Base-by-base conservation (phyloP, 2,329 filamentous ascomycete species). In the Trichoderma lentiforme region DNA sequence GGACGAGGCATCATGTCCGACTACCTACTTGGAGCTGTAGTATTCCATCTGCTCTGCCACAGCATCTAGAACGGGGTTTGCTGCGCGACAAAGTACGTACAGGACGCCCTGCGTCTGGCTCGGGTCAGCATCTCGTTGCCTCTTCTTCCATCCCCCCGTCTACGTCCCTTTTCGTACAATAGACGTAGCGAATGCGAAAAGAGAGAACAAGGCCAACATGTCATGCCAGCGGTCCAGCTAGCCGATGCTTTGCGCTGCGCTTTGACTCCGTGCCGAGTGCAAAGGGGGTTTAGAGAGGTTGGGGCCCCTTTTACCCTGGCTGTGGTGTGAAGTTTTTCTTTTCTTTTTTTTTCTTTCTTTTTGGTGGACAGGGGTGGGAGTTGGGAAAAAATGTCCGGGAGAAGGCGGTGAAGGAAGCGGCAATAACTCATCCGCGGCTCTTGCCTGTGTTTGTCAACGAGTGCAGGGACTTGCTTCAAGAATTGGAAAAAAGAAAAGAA, bases 1-100 rank as follows among this genome's bases (percentile, higher is more conserved):
- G 21, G 47, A 24, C 47, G 30, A 26, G 62, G 28, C 28, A 64
- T 32, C 47, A 24, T 14, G n/a, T 24, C 11, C 47, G n/a, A 24
- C n/a, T 53, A 14, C 47, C 47, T 6, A 6, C 47, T 53, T 7
- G 39, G 39, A 43, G 39, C 15, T n/a, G n/a, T 53, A 51, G 53
- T 24, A 60, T 47, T 60, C 24, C 56, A 34, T 60, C 18, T 67
- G 64, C 47, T 60, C 34, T 26, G 14, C 28, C 34, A 32, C 65
- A 57, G 64, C 64, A 67, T 67, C 51, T 61, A 47, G 57, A 62
- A 70, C 66, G 66, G 66, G 66, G 53, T 70, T 70, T 62, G 34
- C 66, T 71, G 69, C 69, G 62, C 32, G 69, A 65, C 53, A 65
- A 71, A 64, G 69, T 65, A 58, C 69, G 61, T 71, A 71, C 69